These are phyloP conservation scores for Fusarium penzigii DNA, from an alignment of 2,329 filamentous ascomycete species.

Conservation along the genomic window DNA sequence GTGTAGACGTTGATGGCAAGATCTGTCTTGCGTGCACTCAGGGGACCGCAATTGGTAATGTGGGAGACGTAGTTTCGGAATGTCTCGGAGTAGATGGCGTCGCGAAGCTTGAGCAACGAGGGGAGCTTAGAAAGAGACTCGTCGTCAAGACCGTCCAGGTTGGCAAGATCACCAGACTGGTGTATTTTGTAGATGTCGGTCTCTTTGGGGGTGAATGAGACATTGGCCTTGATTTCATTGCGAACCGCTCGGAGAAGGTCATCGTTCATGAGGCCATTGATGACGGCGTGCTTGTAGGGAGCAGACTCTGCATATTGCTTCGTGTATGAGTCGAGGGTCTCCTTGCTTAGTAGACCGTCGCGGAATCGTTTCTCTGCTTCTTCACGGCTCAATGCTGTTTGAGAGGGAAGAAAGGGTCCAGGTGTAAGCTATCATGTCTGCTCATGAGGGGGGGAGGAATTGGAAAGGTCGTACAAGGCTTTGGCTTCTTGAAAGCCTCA, in stretches of 20 bases:
- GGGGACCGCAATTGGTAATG: constrained; percentile 81
- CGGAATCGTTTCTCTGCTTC: constrained; percentile 63
- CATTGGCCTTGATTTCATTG: constrained; percentile 83
- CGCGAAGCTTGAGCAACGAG: constrained; percentile 86
- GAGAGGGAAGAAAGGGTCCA: constrained; percentile 6
- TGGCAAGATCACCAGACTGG: constrained; percentile 95
- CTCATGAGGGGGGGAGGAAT: constrained; percentile 4
- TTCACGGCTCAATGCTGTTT: constrained; percentile 46
- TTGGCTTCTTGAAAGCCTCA: constrained; percentile 53
- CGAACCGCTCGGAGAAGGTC: constrained; percentile 82
- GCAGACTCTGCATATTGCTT: constrained; percentile 62
- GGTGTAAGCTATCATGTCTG: constrained; percentile 13
- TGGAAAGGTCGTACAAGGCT: constrained; percentile 42
- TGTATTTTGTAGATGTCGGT: constrained; percentile 99
- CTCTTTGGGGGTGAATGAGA: constrained; percentile 96
- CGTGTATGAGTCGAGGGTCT: constrained; percentile 60
- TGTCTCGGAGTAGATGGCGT: constrained; percentile 86
- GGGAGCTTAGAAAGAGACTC: constrained; percentile 83
- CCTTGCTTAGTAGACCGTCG: constrained; percentile 63
- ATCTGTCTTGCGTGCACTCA: constrained; percentile 94
- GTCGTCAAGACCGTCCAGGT: constrained; percentile 90
- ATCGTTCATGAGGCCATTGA: constrained; percentile 77
- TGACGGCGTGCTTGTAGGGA: constrained; percentile 91
- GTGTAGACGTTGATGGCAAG: constrained; percentile 99
- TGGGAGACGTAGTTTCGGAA: constrained; percentile 88